Evolutionary conservation across 345 rosid genomes (phyloP), one percentile per base, ranked within the genome.

Genomic region (Lumnitzera racemosa): DNA sequence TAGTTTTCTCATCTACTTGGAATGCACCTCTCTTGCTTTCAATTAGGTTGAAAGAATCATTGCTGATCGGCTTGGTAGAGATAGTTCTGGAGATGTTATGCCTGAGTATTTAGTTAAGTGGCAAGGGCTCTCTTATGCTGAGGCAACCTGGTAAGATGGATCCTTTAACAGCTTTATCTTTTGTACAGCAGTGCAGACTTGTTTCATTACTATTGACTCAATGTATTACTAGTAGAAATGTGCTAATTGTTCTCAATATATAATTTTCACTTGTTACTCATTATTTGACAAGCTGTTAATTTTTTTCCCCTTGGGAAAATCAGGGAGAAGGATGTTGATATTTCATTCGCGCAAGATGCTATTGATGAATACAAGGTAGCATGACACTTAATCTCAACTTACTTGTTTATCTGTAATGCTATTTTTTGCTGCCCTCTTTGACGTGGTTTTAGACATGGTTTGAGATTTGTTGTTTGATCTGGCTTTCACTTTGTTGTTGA

Each of bases 51-150:
- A 95, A 68, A 86, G 99, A 76, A 60, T 95, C 70, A 80, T 95
- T 69, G 69, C 90, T 51, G 97, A 95, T 77, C 81, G 96, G 65
- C 85, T 95, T 53, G 69, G 80, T 76, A 88, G 82, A 66, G 97
- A 88, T 71, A 69, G 70, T 65, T 76, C 65, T 61, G 95, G 80
- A 55, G 80, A 82, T 70, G 83, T 90, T 63, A 82, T 86, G 70
- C 90, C 91, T 6, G 99, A 90, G 81, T 95, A 95, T 72, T 72
- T 95, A 57, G 98, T 95, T 69, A 95, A 95, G 81, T 95, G 99
- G 99, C 95, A 87, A 69, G 99, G 99, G 59, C 81, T 95, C 56
- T 95, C 99, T 65, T 95, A 95, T 78, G 99, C 99, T 59, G 99
- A 95, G 81, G 97, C 96, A 62, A 90, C 98, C 59, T 95, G 99